A percentile compares a stretch with the other conserved stretches of the same genome.
Conservation (phyloP, 2,329 filamentous ascomycete genomes). For the Sporothrix pallida region DNA sequence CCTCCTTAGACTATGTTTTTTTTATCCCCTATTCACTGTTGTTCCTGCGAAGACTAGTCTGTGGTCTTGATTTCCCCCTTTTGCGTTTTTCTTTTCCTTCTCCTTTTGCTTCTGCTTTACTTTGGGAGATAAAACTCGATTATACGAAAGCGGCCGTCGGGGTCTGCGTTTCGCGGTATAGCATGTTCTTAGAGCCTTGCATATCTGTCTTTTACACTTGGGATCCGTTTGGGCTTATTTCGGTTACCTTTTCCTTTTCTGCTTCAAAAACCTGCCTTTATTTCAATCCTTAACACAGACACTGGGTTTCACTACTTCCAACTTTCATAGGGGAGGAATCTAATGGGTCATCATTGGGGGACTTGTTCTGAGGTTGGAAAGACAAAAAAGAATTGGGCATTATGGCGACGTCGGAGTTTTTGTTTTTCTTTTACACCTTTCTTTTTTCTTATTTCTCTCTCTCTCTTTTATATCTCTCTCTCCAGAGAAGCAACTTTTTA, state of each 20-base stretch:
- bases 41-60: background rate
- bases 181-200: constrained; percentile 23
- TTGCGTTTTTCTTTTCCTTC: background rate
- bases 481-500: background rate
- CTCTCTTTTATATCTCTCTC: constrained; percentile 17
- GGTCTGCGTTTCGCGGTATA: constrained; percentile 10
- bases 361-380: background rate
- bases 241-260: constrained; percentile 9
- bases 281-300: background rate
- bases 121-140: background rate
- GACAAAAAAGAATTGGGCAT: constrained; percentile 12
- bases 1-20: background rate
- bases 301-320: too few relatives aligned
- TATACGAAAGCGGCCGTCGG: background rate
- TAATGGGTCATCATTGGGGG: background rate
- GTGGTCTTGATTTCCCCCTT: background rate
- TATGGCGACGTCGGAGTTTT: constrained; percentile 23
- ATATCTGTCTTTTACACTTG: constrained; percentile 12
- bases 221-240: constrained; percentile 9
- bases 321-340: background rate
- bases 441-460: background rate
- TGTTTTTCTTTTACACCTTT: background rate
- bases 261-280: constrained; percentile 4
- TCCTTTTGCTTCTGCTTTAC: background rate
- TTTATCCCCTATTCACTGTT: background rate